Evolutionary conservation across 768 basidiomycete genomes (phyloP), one percentile per base, ranked within the genome.

Genomic region (Phanerochaete carnosa): DNA sequence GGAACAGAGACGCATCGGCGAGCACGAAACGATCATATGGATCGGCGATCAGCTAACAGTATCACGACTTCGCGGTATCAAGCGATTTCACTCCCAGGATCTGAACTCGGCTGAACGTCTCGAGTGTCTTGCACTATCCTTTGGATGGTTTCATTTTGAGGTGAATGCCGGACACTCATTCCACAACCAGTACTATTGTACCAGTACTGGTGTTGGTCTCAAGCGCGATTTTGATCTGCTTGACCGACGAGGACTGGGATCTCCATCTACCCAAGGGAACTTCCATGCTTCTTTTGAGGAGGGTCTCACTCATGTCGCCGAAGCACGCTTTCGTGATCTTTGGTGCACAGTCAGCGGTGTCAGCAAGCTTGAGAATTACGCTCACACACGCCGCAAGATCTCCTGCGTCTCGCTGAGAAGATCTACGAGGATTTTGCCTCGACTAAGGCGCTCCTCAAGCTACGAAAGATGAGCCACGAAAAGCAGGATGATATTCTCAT

Each of bases 151-250:
- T 16, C 79, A 81, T 57, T 60, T 74, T 0, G 43, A 63, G 23
- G 78, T 81, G 74, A 76, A 76, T 3, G 73, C 72, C 56, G 77
- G 72, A 4, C 72, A 75, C 49, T 76, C 77, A 0, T 52, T 81
- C 0, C 75, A 79, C 60, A 73, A 73, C 50, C 79, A 80, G 55
- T 79, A 78, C 60, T 65, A 73, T 7, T 75, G 75, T 0, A 76
- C 76, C 0, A 53, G 23, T 15, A 45, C 57, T 8, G 64, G 65
- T 0, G n/a, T 12, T 26, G 69, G 68, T 2, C 60, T 71, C 0
- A 55, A 52, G 28, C 61, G 66, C 19, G 68, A 67, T 4, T 67
- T 71, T 35, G 65, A 47, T 2, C 6, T 65, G 0, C 61, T 71
- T 0, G 55, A 68, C 19, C 57, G 64, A 9, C 63, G 64, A 28